Percentiles rank a stretch among this genome's conserved stretches.
Evolutionary conservation across 768 basidiomycete species (phyloP).

Genomic region (Cyathus striatus): DNA sequence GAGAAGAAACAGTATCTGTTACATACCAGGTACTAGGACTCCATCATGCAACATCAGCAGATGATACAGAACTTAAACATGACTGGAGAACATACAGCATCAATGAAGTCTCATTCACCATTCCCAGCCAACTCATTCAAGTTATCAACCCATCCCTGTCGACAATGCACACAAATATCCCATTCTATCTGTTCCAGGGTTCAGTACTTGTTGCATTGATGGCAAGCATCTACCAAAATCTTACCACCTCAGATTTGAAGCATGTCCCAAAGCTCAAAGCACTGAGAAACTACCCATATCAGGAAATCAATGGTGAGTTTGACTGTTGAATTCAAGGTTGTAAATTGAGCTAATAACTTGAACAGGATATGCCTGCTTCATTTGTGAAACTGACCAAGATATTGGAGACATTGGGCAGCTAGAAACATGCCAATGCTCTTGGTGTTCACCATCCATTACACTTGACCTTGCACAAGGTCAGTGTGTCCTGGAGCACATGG

Average conservation of each 20-base stretch:
- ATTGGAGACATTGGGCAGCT: constrained; percentile 3
- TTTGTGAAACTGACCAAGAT: constrained; percentile 10
- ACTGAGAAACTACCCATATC: constrained; percentile 12
- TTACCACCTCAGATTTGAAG: constrained; percentile 11
- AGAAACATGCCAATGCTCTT: constrained; percentile 7
- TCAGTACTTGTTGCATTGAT: constrained; percentile 12
- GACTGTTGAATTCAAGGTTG: background rate
- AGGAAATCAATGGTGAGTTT: constrained; percentile 9
- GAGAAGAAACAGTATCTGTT: constrained; percentile 11
- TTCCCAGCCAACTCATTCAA: constrained; percentile 16
- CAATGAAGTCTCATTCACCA: constrained; percentile 9
- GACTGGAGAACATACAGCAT: constrained; percentile 20
- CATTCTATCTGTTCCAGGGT: constrained; percentile 19
- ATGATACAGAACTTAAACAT: constrained; percentile 11
- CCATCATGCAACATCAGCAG: constrained; percentile 10
- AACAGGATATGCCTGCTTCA: constrained; percentile 15
- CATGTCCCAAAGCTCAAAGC: constrained; percentile 11
- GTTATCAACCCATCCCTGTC: constrained; percentile 17
- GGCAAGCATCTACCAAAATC: constrained; percentile 11
- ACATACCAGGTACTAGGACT: constrained; percentile 18
- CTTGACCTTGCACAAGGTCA: constrained; percentile 11
- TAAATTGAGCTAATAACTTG: background rate
- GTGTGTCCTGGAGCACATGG: constrained; percentile 19
- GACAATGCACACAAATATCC: constrained; percentile 2
- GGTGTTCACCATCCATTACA: constrained; percentile 6